Percentiles rank a stretch among this genome's conserved stretches.
These are phyloP conservation scores for Grosmannia serpens DNA, from an alignment of 2,329 filamentous ascomycete species.

Conservation along the genomic window DNA sequence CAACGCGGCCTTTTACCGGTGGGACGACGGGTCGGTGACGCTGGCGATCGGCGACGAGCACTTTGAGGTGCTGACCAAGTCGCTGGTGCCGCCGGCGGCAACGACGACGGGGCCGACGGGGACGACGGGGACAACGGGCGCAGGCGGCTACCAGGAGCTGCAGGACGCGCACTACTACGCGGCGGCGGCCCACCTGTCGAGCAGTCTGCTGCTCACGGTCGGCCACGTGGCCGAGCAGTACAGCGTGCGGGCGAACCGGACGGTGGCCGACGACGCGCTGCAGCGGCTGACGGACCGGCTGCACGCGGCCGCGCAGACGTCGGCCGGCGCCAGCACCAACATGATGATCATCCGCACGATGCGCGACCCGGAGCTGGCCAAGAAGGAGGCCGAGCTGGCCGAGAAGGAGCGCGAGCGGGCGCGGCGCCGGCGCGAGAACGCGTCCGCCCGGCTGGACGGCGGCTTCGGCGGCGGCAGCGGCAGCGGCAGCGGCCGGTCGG, in stretches of 20 bases:
- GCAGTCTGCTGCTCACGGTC: constrained; percentile 58
- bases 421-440: constrained; percentile 55
- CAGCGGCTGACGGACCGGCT: constrained; percentile 56
- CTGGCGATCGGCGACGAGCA: constrained; percentile 65
- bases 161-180: constrained; percentile 69
- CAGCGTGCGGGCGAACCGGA: constrained; percentile 54
- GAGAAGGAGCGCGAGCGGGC: constrained; percentile 63
- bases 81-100: constrained; percentile 46
- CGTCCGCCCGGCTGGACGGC: constrained; percentile 51
- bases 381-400: constrained; percentile 59
- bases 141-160: constrained; percentile 42
- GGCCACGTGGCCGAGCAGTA: constrained; percentile 67
- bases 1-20: constrained; percentile 63
- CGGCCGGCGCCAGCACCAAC: constrained; percentile 38
- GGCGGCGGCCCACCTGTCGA: constrained; percentile 56
- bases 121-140: too few species aligned
- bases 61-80: constrained; percentile 62
- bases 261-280: constrained; percentile 59
- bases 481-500: constrained; percentile 18
- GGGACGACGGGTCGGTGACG: constrained; percentile 70
- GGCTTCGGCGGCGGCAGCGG: constrained; percentile 33
- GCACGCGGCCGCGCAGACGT: constrained; percentile 47
- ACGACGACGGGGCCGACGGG: too few species aligned
- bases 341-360: constrained; percentile 56
- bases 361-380: constrained; percentile 64